A percentile compares a stretch with the other conserved stretches of the same genome.
Conservation (phyloP, 495 filamentous ascomycete species). For the Cladorrhinum samala region DNA sequence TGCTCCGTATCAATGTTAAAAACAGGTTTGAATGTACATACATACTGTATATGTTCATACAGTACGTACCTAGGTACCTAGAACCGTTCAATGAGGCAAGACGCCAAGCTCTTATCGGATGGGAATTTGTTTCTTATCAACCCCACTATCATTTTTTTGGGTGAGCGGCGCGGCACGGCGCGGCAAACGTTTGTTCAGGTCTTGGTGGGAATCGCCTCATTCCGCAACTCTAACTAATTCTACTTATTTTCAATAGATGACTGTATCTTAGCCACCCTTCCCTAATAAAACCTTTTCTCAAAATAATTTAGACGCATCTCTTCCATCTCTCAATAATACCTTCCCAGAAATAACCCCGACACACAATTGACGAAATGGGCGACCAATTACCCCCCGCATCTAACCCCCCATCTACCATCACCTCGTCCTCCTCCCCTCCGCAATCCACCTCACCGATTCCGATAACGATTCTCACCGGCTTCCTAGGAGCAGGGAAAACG, state of each 20-base stretch:
- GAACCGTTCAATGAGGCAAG: background rate
- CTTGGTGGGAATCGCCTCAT: background rate
- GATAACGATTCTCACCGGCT: slow-evolving; percentile 91
- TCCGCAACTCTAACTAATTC: background rate
- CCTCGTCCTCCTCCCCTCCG: background rate
- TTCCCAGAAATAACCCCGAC: background rate
- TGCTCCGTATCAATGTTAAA: too few relatives aligned
- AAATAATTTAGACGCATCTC: background rate
- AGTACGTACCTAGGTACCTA: background rate
- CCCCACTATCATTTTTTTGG: background rate
- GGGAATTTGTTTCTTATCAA: background rate
- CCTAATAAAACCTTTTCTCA: too few relatives aligned
- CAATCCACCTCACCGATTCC: slow-evolving; percentile 53
- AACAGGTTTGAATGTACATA: too few relatives aligned
- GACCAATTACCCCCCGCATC: background rate
- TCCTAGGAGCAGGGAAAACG: slow-evolving; percentile 90
- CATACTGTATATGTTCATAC: too few relatives aligned
- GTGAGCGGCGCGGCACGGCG: background rate
- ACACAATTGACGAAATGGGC: background rate
- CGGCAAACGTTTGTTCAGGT: background rate
- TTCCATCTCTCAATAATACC: background rate
- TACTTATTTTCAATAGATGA: too few relatives aligned
- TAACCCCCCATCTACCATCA: background rate
- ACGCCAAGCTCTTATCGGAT: background rate
- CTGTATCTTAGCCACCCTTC: too few relatives aligned